These are phyloP conservation scores for Monotropa hypopitys DNA, from an alignment of 179 eudicot species.

Conservation along the genomic window DNA sequence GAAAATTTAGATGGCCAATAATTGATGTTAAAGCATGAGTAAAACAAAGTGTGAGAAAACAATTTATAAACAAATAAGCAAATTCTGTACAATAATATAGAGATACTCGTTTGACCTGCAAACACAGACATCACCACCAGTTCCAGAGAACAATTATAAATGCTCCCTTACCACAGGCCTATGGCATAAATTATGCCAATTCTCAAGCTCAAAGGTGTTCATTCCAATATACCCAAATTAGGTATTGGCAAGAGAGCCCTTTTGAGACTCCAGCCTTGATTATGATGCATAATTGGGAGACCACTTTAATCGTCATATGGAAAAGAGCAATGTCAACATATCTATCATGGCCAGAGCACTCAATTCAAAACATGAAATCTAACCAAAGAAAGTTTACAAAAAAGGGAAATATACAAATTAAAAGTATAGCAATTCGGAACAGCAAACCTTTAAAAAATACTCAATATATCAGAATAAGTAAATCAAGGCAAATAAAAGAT, in stretches of 20 bases:
- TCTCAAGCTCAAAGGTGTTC: conserved; percentile 36
- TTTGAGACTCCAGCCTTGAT: conserved; percentile 53
- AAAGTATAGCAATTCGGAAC: background rate
- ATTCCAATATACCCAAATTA: conserved; percentile 19
- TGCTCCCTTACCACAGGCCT: conserved; percentile 47
- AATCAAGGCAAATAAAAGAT: background rate
- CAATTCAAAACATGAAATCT: background rate
- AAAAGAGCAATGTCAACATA: background rate
- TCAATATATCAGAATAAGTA: background rate
- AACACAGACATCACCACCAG: conserved; percentile 5
- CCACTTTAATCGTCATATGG: conserved; percentile 12
- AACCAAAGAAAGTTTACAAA: background rate
- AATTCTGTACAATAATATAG: background rate
- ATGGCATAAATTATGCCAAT: conserved; percentile 38
- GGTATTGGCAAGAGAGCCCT: conserved; percentile 18
- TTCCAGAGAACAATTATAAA: conserved; percentile 15
- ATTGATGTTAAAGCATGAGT: background rate
- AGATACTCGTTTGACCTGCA: background rate
- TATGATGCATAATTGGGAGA: conserved; percentile 13
- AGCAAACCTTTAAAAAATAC: background rate
- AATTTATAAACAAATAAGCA: background rate
- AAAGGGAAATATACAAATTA: too few species aligned
- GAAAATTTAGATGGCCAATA: background rate
- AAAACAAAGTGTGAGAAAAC: background rate
- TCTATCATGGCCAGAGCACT: background rate